A percentile compares a stretch with the other conserved stretches of the same genome.
These are phyloP conservation scores for Dendrocalamus latiflorus DNA, from an alignment of 202 grass and related monocot genomes.

Conservation along the genomic window DNA sequence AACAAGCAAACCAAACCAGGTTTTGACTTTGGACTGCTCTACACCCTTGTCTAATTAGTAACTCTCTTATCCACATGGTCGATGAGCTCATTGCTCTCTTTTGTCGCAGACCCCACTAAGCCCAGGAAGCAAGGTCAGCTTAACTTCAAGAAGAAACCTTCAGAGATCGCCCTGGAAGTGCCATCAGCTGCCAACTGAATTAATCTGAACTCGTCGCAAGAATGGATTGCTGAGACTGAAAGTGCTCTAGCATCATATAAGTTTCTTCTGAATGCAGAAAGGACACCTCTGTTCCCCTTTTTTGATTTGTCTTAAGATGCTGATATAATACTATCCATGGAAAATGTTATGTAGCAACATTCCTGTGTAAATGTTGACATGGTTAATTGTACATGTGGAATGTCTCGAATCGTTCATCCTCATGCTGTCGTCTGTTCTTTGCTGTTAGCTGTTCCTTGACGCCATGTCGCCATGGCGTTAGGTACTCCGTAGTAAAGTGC, in stretches of 20 bases:
- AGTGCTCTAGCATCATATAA: background rate
- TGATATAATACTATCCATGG: background rate
- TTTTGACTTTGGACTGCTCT: slow-evolving; percentile 6
- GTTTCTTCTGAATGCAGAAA: background rate
- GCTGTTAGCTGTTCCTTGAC: background rate
- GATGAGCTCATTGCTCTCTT: background rate
- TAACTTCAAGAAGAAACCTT: slow-evolving; percentile 58
- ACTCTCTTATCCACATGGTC: background rate
- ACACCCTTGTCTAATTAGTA: background rate
- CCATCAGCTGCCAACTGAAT: slow-evolving; percentile 10
- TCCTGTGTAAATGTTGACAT: slow-evolving; percentile 9
- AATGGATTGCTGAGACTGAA: background rate
- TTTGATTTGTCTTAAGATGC: background rate
- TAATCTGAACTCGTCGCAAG: background rate
- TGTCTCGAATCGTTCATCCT: background rate
- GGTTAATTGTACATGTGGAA: background rate
- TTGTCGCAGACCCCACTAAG: slow-evolving; percentile 40
- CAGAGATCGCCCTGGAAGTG: slow-evolving; percentile 37
- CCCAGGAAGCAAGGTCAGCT: slow-evolving; percentile 67
- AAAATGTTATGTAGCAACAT: background rate
- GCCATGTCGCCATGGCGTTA: background rate
- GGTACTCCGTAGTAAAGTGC: background rate
- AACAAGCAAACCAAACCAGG: slow-evolving; percentile 69
- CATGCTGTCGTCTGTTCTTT: background rate
- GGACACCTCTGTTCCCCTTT: background rate